Evolutionary conservation across 2,329 filamentous ascomycete genomes (phyloP), one percentile per base, ranked within the genome.

Genomic region (Ophiostoma novo-ulmi): DNA sequence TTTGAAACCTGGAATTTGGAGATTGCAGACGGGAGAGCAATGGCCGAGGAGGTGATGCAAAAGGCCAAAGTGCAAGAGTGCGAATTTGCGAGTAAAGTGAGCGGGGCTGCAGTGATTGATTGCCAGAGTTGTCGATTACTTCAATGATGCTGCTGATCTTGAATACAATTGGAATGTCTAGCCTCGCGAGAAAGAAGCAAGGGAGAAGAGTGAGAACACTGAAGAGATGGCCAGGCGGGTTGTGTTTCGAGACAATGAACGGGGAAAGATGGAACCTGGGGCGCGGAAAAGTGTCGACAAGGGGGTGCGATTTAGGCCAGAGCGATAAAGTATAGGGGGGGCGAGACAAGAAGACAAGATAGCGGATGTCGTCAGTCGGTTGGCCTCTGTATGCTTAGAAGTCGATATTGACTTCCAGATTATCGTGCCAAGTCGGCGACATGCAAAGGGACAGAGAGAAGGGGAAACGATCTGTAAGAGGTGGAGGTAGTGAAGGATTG

Each of bases 201-300:
- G 61, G 31, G 61, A 64, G 14, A n/a, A 31, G 31, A 64, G 61
- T n/a, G 22, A 63, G 58, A 5, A 63, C 55, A 61, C 44, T 48
- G 52, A 58, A 17, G 17, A 65, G 63, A 26, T 65, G 20, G 11
- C 36, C 26, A 61, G 6, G 55, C 55, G 31, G 55, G 22, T 35
- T n/a, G 63, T 65, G 20, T 65, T 65, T 65, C 63, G 63, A 39
- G 63, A 65, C 63, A 39, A 65, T 64, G 36, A 22, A 65, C 63
- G 63, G 63, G 63, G 36, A 22, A 13, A 26, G 63, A 65, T 63
- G 58, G 58, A 63, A 35, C 58, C 58, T 26, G 52, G 52, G 52
- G 58, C 58, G 58, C 58, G 58, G 63, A 65, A 39, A 65, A 22
- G 63, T 10, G 35, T 39, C 61, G 35, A 39, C 63, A 38, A 65